These are phyloP conservation scores for Alternaria consortialis DNA, from an alignment of 2,329 filamentous ascomycete genomes.

Conservation along the genomic window DNA sequence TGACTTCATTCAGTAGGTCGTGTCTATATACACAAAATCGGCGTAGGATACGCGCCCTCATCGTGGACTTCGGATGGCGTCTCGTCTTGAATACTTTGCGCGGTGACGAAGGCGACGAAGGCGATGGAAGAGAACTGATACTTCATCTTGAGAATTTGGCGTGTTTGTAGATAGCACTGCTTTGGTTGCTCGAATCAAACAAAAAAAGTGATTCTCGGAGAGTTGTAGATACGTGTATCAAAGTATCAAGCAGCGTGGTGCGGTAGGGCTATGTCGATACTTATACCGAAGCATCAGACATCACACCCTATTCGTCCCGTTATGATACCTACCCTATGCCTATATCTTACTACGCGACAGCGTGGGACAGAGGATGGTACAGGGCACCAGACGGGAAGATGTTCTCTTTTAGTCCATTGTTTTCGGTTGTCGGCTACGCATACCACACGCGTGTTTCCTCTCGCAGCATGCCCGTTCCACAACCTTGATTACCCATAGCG, in stretches of 20 bases:
- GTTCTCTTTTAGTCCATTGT: neutral
- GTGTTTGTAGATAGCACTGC: neutral
- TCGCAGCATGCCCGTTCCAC: conserved; percentile 7
- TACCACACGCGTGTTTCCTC: conserved; percentile 6
- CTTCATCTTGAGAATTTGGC: conserved; percentile 34
- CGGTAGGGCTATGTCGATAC: neutral
- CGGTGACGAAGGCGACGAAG: conserved; percentile 49
- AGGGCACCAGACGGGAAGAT: neutral
- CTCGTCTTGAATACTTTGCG: conserved; percentile 52
- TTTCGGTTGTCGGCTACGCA: neutral
- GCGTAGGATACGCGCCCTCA: conserved; percentile 13
- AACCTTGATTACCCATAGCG: neutral
- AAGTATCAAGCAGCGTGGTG: neutral
- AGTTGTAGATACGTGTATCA: no score
- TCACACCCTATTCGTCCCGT: neutral
- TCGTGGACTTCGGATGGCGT: conserved; percentile 42
- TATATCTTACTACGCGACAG: neutral
- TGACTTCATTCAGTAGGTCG: neutral
- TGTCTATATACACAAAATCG: conserved; percentile 40
- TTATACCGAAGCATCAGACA: neutral
- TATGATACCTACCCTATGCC: neutral
- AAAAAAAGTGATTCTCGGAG: neutral
- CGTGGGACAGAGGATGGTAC: neutral
- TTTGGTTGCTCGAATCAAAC: neutral
- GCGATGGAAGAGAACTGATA: conserved; percentile 39